These are phyloP conservation scores for Pleurozium schreberi DNA, from an alignment of 225 moss, liverwort and hornwort species.

Conservation along the genomic window DNA sequence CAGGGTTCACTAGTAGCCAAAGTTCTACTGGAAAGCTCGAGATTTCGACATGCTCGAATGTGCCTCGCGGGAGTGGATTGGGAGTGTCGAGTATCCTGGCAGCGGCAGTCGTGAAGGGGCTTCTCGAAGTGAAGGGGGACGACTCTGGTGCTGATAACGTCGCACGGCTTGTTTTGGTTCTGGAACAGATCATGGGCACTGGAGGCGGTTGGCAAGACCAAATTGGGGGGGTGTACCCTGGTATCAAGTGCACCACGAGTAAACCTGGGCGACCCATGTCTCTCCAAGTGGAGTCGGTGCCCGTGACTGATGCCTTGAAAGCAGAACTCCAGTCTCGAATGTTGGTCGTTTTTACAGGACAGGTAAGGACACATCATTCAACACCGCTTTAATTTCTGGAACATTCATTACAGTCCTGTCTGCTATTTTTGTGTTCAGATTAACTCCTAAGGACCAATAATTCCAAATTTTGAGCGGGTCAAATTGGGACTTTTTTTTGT, in stretches of 20 bases:
- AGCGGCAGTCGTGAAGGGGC: slow-evolving; percentile 57
- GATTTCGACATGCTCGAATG: slow-evolving; percentile 45
- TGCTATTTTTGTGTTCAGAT: neutral
- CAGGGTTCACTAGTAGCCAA: slow-evolving; percentile 17
- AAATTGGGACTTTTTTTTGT: neutral
- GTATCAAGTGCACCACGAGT: slow-evolving; percentile 63
- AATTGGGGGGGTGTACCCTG: slow-evolving; percentile 58
- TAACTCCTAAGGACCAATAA: neutral
- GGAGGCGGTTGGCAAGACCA: slow-evolving; percentile 92
- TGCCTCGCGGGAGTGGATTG: slow-evolving; percentile 68
- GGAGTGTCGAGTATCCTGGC: slow-evolving; percentile 71
- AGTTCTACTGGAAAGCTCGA: slow-evolving; percentile 10
- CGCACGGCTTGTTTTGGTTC: slow-evolving; percentile 38
- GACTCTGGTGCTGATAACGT: slow-evolving; percentile 16
- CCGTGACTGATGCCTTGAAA: slow-evolving; percentile 20
- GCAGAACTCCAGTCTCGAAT: slow-evolving; percentile 39
- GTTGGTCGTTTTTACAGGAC: slow-evolving; percentile 69
- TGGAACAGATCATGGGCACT: slow-evolving; percentile 70
- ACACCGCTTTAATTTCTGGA: neutral
- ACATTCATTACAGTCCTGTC: neutral
- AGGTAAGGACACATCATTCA: slow-evolving; percentile 11
- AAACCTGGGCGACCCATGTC: slow-evolving; percentile 35
- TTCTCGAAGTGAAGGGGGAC: slow-evolving; percentile 32
- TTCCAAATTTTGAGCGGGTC: neutral
- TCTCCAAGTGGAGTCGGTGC: slow-evolving; percentile 35